phyloP scores from a whole-genome alignment of 2,329 filamentous ascomycete species.

The Fusarium albidum region DNA sequence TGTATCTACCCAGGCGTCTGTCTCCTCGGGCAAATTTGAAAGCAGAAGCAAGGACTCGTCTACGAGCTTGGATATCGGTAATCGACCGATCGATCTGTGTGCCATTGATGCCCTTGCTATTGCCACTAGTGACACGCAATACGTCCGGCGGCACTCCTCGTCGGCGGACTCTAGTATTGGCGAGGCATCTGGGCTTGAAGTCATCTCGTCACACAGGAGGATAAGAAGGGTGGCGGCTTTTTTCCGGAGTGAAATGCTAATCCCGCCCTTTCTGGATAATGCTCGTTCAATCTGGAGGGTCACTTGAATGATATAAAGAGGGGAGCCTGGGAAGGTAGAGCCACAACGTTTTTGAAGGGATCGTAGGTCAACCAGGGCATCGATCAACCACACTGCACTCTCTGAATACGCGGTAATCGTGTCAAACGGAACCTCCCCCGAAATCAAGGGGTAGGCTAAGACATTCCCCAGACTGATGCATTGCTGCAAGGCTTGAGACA shows the following conservation, averaged over 20 bases:
- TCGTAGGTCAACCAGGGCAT: slow-evolving; percentile 55
- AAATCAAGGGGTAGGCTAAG: slow-evolving; percentile 51
- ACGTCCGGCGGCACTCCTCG: slow-evolving; percentile 43
- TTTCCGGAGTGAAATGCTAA: slow-evolving; percentile 36
- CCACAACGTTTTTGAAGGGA: slow-evolving; percentile 51
- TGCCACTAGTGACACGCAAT: slow-evolving; percentile 49
- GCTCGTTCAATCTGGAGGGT: slow-evolving; percentile 46
- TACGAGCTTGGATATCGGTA: slow-evolving; percentile 54
- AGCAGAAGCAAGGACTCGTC: slow-evolving; percentile 51
- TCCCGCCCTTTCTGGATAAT: slow-evolving; percentile 23
- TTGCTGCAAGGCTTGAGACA: slow-evolving; percentile 57
- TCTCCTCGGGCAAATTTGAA: slow-evolving; percentile 43
- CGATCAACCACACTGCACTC: slow-evolving; percentile 58
- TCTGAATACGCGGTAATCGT: slow-evolving; percentile 48
- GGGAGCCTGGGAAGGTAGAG: slow-evolving; percentile 39
- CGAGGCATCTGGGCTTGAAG: slow-evolving; percentile 44
- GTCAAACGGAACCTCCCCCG: slow-evolving; percentile 43
- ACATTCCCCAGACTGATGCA: slow-evolving; percentile 54
- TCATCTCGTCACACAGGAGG: slow-evolving; percentile 53
- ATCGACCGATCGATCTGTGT: slow-evolving; percentile 46
- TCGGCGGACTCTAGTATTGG: slow-evolving; percentile 39
- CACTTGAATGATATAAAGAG: slow-evolving; percentile 48
- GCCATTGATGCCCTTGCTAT: slow-evolving; percentile 48
- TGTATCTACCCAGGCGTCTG: slow-evolving; percentile 52
- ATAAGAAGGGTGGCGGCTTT: slow-evolving; percentile 52